Evolutionary conservation across 306 rosid genomes (phyloP), one percentile per base, ranked within the genome.

Genomic region (Vigna angularis): DNA sequence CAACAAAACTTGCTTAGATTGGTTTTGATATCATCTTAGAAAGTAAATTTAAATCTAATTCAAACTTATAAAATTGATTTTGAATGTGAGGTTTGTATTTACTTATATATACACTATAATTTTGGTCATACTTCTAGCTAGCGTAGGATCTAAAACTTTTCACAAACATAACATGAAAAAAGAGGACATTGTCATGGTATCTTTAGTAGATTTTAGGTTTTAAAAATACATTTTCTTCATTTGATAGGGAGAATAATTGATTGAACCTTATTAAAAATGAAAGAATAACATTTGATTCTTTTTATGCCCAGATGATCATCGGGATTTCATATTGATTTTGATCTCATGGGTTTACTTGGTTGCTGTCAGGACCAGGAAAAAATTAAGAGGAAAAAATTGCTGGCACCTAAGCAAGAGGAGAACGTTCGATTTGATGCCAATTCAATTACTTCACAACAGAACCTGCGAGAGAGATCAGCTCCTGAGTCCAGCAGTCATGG

Each of bases 341-440:
- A 8, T 59, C 64, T 58, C 59, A 42, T 32, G 32, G 70, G 57
- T 82, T 73, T 64, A 59, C 72, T 66, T 76, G 72, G 67, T 70
- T 74, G 32, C 64, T 15, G 36, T 49, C 80, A 91, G 97, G 97
- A 89, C 64, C 91, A 86, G 67, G 98, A 93, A 66, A 93, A 88
- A 85, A 68, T 96, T 2, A 93, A 76, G 89, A 91, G 91, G 91
- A 93, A 86, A 83, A 96, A 87, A 82, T 81, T 88, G 85, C 74
- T 89, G 88, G 80, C 75, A 71, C 74, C 91, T 30, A 86, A 67
- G 91, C 73, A 69, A 72, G 98, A 90, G 53, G 98, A 89, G 81
- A 72, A 79, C 0, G 82, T 85, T 83, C 86, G 74, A 79, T 85
- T 72, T 51, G 97, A 91, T 56, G 58, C 64, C 17, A 79, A 80